Base-by-base conservation (phyloP, 2,329 filamentous ascomycete species). In the Fusarium sp. region DNA sequence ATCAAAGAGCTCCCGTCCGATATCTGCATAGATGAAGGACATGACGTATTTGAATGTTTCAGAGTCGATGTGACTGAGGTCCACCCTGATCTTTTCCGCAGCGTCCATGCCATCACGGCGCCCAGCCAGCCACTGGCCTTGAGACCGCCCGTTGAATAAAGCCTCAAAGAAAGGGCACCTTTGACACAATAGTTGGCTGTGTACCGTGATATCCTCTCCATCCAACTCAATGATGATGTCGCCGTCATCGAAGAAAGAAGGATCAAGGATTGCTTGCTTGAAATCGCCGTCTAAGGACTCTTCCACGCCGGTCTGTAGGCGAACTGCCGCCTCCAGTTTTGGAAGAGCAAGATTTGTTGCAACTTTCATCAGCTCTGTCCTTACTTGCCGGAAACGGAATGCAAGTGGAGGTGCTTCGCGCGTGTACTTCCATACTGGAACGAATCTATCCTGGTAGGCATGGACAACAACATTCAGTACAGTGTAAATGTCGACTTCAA, bases 151-250 rank as follows among this genome's bases (percentile, higher is more conserved):
- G 76, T 94, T 88, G 81, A 98, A 98, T 48, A 99, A 87, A 3
- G 93, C 93, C 72, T 96, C 87, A 74, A 99, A 99, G 86, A 98
- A 99, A 0, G 94, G 95, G 77, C 95, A 98, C 74, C 96, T 88
- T 77, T 92, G 91, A 74, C 94, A 95, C 41, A 98, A 81, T 7
- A 98, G 82, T 9, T 91, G 87, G 73, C 94, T 96, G 78, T 99
- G 96, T 2, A 93, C 91, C 20, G 86, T 84, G 39, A 95, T 84
- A 35, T 91, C 91, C n/a, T 90, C 89, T 28, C 91, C 93, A 67
- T 93, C 90, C 17, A 98, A 87, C 75, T 98, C 91, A 24, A 98
- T 85, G 11, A 96, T 80, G 12, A 94, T 88, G 81, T 99, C 95
- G 6, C 91, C 92, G 78, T 94, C 92, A 12, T 92, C 90, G 72